Percentiles rank a stretch among this genome's conserved stretches.
Evolutionary conservation across 2,329 filamentous ascomycete species (phyloP).

Genomic region (Nectriaceae sp.): DNA sequence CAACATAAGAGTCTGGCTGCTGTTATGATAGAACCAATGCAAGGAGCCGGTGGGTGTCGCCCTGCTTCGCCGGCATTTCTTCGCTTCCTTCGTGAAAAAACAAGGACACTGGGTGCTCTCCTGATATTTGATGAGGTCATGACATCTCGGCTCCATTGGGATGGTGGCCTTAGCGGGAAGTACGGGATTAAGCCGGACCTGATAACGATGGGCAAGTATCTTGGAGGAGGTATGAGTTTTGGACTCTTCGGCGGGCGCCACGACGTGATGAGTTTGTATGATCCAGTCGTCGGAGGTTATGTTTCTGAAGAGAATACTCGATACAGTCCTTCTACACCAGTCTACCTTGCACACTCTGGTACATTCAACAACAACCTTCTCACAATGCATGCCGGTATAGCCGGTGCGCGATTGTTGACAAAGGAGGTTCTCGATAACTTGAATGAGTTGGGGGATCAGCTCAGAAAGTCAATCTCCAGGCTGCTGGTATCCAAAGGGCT

Average conservation of each 20-base stretch:
- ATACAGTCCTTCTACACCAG: too few relatives aligned
- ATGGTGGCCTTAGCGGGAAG: constrained; percentile 45
- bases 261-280: constrained; percentile 56
- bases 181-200: constrained; percentile 53
- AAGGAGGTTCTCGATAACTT: not conserved
- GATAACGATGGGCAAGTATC: constrained; percentile 60
- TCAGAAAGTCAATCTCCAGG: too few relatives aligned
- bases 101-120: constrained; percentile 41
- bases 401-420: not conserved
- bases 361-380: constrained; percentile 64
- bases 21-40: constrained; percentile 63
- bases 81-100: constrained; percentile 41
- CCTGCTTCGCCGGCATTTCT: constrained; percentile 50
- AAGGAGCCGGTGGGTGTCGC: constrained; percentile 58
- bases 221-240: constrained; percentile 62
- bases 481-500: too few relatives aligned
- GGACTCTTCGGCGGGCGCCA: constrained; percentile 60
- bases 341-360: constrained; percentile 48
- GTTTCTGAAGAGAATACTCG: too few relatives aligned
- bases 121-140: constrained; percentile 69
- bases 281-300: constrained; percentile 33
- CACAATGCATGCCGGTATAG: constrained; percentile 42
- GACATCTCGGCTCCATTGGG: constrained; percentile 54
- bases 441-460: constrained; percentile 1
- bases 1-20: too few relatives aligned